Conservation (phyloP, 1,284 basidiomycete genomes). For the Ustilago tritici region DNA sequence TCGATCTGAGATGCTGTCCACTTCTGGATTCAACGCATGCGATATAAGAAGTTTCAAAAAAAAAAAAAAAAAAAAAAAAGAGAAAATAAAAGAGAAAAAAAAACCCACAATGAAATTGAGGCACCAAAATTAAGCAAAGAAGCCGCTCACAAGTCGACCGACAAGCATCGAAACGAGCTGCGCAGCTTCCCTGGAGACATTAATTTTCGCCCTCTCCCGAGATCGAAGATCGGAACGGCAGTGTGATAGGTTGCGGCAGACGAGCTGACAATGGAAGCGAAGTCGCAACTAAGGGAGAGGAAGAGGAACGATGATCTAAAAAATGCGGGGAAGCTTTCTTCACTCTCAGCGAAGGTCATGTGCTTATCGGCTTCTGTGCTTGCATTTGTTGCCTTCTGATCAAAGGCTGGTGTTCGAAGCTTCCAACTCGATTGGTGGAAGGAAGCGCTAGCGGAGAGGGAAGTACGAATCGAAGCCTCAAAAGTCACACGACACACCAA, state of each 20-base stretch:
- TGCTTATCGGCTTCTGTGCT: not conserved
- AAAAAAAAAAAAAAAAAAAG: not conserved
- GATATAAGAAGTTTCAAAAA: too few species aligned
- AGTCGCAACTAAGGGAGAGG: too few species aligned
- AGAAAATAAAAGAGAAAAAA: too few species aligned
- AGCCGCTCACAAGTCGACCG: too few species aligned
- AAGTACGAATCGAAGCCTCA: not conserved
- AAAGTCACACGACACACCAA: slow-evolving; percentile 8
- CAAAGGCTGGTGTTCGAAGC: not conserved
- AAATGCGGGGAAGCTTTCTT: slow-evolving; percentile 6
- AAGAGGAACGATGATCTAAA: not conserved
- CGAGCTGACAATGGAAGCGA: not conserved
- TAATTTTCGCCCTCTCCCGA: not conserved
- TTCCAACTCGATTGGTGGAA: not conserved
- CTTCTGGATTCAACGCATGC: too few species aligned
- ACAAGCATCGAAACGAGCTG: too few species aligned
- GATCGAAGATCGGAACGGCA: too few species aligned
- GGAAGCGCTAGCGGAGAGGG: not conserved
- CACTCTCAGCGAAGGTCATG: not conserved
- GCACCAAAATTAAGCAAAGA: not conserved
- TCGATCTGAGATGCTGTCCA: too few species aligned
- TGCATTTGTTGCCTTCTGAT: not conserved
- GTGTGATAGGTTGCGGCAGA: not conserved
- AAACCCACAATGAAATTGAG: not conserved
- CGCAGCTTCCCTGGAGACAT: not conserved